These are phyloP conservation scores for Phaeosphaeriaceae sp. DNA, from an alignment of 2,329 filamentous ascomycete genomes.

Conservation along the genomic window DNA sequence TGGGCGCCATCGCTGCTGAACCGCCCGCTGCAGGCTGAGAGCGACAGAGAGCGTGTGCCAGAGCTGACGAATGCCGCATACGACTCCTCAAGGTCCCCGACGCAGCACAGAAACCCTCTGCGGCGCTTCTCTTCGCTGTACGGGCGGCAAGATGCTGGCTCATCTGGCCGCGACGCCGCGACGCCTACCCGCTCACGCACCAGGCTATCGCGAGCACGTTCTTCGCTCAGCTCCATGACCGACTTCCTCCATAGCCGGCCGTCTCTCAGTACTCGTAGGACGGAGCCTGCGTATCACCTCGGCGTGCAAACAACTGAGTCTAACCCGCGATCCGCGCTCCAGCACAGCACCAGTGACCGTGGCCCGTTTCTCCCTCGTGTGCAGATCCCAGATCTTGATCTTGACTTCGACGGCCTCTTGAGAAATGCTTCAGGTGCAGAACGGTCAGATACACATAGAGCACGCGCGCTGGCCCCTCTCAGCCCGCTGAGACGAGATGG, in stretches of 20 bases:
- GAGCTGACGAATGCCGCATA: conserved; percentile 24
- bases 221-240: conserved; percentile 45
- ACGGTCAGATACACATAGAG: conserved; percentile 21
- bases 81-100: conserved; percentile 24
- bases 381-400: conserved; percentile 46
- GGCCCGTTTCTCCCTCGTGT: conserved; percentile 42
- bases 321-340: conserved; percentile 25
- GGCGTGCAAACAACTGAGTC: conserved; percentile 22
- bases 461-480: conserved; percentile 24
- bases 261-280: conserved; percentile 24
- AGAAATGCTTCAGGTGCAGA: conserved; percentile 23
- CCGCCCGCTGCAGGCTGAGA: conserved; percentile 22
- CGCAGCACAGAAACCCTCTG: conserved; percentile 39
- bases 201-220: conserved; percentile 44
- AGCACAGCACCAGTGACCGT: conserved; percentile 33
- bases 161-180: conserved; percentile 27
- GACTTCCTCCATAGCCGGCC: conserved; percentile 39
- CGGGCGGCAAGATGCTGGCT: conserved; percentile 39
- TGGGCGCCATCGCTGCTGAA: conserved; percentile 39
- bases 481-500: conserved; percentile 37
- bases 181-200: conserved; percentile 35
- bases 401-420: conserved; percentile 47
- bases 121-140: conserved; percentile 37
- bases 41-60: conserved; percentile 25
- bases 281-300: conserved; percentile 19